Base-by-base conservation (phyloP, 768 basidiomycete genomes). In the Boletus subcaerulescens region DNA sequence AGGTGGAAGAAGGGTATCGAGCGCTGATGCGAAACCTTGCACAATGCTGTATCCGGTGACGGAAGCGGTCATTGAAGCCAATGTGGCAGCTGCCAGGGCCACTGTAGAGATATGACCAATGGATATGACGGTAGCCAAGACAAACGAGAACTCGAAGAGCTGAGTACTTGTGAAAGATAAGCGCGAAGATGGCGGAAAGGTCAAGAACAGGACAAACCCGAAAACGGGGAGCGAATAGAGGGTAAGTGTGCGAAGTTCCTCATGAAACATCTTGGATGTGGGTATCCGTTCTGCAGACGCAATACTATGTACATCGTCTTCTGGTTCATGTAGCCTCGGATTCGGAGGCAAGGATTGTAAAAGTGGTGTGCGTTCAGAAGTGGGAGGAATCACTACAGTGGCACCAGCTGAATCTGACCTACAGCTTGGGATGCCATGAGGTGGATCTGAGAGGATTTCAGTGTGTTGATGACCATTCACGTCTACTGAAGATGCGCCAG, bases 1-100 rank as follows among this genome's bases (percentile, higher is more conserved):
- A 38, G 91, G 84, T 1, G 97, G 96, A 10, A 98, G 83, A 63
- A 99, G 80, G 0, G 95, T 95, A 69, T 99, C 97, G 20, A 99
- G 82, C 0, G 92, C 86, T 46, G 88, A 90, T 9, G 83, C 76
- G 51, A 96, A 83, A n/a, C 93, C 93, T 59, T 89, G 87, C 8
- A 94, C 74, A 51, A 96, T 86, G 58, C 86, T 89, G 45, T 76
- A 68, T 29, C 69, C 69, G 2, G 69, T 68, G 12, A 86, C 84
- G 48, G 79, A 82, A n/a, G 84, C 84, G 0, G 87, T 87, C 86
- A 90, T 88, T 12, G 82, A 84, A 2, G 81, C 87, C 12, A 90
- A 71, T 20, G 82, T 86, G 26, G 88, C 83, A 0, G 91, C 93
- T 3, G 96, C 96, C 0, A 98, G 82, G 22, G 93, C 91, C 1